Conservation (phyloP, 805 yeast species). For the Schwanniomyces vanrijiae region DNA sequence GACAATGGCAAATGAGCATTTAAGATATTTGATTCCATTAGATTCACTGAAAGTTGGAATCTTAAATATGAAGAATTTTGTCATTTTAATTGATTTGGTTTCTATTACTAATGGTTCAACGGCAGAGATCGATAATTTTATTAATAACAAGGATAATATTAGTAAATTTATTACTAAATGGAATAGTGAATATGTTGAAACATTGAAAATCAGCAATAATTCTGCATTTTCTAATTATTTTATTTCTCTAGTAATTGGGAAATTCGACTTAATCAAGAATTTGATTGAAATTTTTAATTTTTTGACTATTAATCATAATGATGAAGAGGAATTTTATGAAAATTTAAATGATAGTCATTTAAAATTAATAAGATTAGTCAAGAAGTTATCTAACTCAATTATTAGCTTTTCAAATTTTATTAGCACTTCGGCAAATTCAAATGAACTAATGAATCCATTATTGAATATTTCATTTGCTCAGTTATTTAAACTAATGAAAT, state of each 20-base stretch:
- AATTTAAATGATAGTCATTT: slow-evolving; percentile 35
- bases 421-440: slow-evolving; percentile 14
- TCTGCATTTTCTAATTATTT: slow-evolving; percentile 13
- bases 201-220: neutral
- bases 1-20: slow-evolving; percentile 10
- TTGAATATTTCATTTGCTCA: slow-evolving; percentile 35
- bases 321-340: slow-evolving; percentile 20
- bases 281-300: slow-evolving; percentile 29
- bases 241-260: slow-evolving; percentile 28
- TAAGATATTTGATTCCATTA: slow-evolving; percentile 16
- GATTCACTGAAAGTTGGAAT: slow-evolving; percentile 5
- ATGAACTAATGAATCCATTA: slow-evolving; percentile 26
- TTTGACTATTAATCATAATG: slow-evolving; percentile 11
- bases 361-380: slow-evolving; percentile 38
- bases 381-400: slow-evolving; percentile 29
- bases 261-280: slow-evolving; percentile 35
- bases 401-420: slow-evolving; percentile 29
- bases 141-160: slow-evolving; percentile 7
- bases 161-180: slow-evolving; percentile 7
- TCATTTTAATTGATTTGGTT: slow-evolving; percentile 14
- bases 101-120: slow-evolving; percentile 4
- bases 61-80: slow-evolving; percentile 12
- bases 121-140: slow-evolving; percentile 9
- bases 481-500: slow-evolving; percentile 32
- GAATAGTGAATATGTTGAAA: neutral